Evolutionary conservation across 1,284 basidiomycete species (phyloP), one percentile per base, ranked within the genome.

Genomic region (Quambalaria eucalypti): DNA sequence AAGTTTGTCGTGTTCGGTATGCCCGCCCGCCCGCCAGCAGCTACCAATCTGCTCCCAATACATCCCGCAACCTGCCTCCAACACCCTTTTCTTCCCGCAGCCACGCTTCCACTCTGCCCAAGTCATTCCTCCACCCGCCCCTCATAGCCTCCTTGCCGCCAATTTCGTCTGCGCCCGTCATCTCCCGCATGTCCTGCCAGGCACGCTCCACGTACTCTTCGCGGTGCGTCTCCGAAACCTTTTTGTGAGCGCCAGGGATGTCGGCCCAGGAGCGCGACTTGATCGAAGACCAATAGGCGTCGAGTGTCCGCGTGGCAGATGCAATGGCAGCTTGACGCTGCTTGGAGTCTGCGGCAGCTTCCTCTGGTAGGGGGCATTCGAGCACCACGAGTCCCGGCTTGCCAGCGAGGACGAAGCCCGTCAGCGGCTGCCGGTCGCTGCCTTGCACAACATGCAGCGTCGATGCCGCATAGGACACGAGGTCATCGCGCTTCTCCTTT

Each of bases 341-440:
- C 46, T 42, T 39, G 2, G 16, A 19, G 19, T n/a, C 47, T 9
- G 55, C 54, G 12, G 12, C 55, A 28, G 40, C 23, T n/a, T 44
- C 40, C 9, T 44, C 40, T 1, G 28, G 51, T 12, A 68, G 60
- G 0, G 68, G 62, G 21, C 61, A 39, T 46, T 70, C 68, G 28
- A 70, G 51, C 2, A 68, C 57, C 50, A 68, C 62, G 12, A 70
- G 50, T 0, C 65, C 68, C 1, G 68, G 68, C 55, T 70, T 70
- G 10, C 66, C 68, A 1, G 68, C 66, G 2, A 68, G 53, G 6
- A 70, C 57, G 38, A 70, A 69, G 14, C 68, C 68, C 1, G 61
- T 61, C 14, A 70, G 56, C 2, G 54, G 57, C 44, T 48, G 50
- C n/a, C n/a, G n/a, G n/a, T n/a, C n/a, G n/a, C 23, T 52, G 48